phyloP scores from a whole-genome alignment of 306 rosid species.

The Vigna trinervia region DNA sequence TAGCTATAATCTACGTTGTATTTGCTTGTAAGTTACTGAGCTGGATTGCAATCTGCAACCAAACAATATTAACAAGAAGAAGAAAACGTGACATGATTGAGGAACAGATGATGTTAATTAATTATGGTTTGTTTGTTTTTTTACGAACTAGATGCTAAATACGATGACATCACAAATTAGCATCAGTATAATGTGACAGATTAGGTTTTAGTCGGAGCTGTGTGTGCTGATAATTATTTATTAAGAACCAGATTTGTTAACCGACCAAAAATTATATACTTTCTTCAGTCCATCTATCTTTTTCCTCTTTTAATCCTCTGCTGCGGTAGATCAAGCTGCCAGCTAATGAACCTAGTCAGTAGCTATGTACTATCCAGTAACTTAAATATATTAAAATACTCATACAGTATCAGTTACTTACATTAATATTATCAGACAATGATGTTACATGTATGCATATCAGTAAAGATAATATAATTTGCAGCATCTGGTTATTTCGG shows the following conservation, averaged over 20 bases:
- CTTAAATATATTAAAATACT: background rate
- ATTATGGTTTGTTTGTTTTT: background rate
- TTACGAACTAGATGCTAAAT: constrained; percentile 9
- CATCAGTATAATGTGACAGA: constrained; percentile 12
- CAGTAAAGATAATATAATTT: background rate
- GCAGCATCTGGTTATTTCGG: background rate
- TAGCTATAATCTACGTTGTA: background rate
- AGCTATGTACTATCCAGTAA: background rate
- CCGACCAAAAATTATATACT: background rate
- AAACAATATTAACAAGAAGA: background rate
- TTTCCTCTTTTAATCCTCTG: background rate
- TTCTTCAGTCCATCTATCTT: constrained; percentile 8
- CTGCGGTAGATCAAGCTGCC: constrained; percentile 7
- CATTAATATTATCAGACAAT: background rate
- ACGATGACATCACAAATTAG: constrained; percentile 18
- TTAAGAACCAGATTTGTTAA: constrained; percentile 33
- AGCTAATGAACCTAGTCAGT: constrained; percentile 17
- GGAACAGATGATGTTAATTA: background rate
- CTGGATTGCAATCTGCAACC: background rate
- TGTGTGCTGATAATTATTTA: background rate
- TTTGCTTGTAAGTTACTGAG: background rate
- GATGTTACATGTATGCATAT: background rate
- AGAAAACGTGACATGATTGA: background rate
- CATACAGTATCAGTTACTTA: background rate
- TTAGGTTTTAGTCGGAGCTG: constrained; percentile 2